Percentiles rank a stretch among this genome's conserved stretches.
Conservation (phyloP, 2,329 filamentous ascomycete genomes). For the Cordyceps farinosa region DNA sequence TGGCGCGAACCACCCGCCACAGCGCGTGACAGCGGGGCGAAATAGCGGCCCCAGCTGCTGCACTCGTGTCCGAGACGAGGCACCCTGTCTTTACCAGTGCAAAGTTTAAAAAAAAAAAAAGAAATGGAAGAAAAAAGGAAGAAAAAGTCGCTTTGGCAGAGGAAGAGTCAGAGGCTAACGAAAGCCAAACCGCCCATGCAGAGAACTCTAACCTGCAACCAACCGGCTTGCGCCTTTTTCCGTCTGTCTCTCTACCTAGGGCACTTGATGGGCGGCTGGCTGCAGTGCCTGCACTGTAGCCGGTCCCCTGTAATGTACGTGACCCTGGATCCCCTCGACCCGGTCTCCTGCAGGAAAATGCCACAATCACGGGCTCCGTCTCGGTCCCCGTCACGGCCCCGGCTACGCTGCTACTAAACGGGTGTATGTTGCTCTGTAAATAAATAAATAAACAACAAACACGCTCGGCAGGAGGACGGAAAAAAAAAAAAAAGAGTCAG, state of each 20-base stretch:
- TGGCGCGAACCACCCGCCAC: constrained; percentile 12
- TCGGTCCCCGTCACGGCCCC: neutral
- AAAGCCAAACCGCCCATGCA: neutral
- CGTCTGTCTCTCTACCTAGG: neutral
- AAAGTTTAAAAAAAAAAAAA: neutral
- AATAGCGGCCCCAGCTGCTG: neutral
- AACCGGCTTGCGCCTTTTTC: neutral
- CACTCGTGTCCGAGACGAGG: neutral
- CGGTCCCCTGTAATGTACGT: neutral
- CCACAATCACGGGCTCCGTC: neutral
- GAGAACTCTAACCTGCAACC: neutral
- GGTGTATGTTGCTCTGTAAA: neutral
- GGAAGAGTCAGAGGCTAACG: neutral
- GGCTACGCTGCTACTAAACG: neutral
- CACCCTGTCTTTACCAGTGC: neutral
- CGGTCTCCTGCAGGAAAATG: neutral
- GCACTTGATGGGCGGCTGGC: neutral
- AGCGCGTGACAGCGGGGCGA: constrained; percentile 18
- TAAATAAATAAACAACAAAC: neutral
- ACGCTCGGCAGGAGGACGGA: neutral
- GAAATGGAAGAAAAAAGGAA: neutral
- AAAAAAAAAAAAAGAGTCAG: neutral
- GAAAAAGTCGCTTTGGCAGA: neutral
- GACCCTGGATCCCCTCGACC: neutral
- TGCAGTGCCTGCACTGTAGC: neutral